Evolutionary conservation across 2,329 filamentous ascomycete species (phyloP), one percentile per base, ranked within the genome.

Genomic region (Colletotrichum lupini): DNA sequence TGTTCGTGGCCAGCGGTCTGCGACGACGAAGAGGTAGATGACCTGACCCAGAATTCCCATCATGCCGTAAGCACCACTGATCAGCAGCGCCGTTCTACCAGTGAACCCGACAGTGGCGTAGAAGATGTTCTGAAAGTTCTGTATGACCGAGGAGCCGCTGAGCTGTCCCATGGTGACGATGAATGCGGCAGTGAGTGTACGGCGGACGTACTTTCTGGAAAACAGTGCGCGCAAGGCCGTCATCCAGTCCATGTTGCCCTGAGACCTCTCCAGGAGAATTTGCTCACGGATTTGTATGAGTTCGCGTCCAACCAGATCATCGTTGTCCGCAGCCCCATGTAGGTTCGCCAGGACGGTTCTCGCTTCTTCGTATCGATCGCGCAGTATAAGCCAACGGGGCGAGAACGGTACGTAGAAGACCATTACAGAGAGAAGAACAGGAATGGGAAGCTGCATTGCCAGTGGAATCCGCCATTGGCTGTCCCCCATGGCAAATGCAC

Each of bases 101-200:
- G 86, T 84, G 26, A 87, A 85, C 75, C 84, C 85, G 64, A 88
- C 81, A 26, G 85, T 82, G 72, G 83, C 82, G 59, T 83, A 82
- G 46, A 82, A 75, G n/a, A 82, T 73, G 3, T 72, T 76, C 57
- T 82, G 80, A 69, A 78, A 82, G 72, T 81, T 82, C 62, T 82
- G 80, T 26, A 82, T 79, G 22, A 80, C 75, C 22, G 64, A 65
- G 4, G 60, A 65, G 9, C 60, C 67, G 2, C 76, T 78, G 12
- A 82, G 77, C 67, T 81, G 79, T 46, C 76, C 78, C 75, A 82
- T 79, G 28, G 78, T 77, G 63, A 80, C 76, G 11, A 79, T 79
- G 66, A 82, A 75, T 57, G 77, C 78, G 35, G 76, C 80, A 1
- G 79, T 68, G 0, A 78, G 67, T 1, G 77, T 77, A 16, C 80